Base-by-base conservation (phyloP, 257 asterid genomes). In the Osmanthus fragrans region DNA sequence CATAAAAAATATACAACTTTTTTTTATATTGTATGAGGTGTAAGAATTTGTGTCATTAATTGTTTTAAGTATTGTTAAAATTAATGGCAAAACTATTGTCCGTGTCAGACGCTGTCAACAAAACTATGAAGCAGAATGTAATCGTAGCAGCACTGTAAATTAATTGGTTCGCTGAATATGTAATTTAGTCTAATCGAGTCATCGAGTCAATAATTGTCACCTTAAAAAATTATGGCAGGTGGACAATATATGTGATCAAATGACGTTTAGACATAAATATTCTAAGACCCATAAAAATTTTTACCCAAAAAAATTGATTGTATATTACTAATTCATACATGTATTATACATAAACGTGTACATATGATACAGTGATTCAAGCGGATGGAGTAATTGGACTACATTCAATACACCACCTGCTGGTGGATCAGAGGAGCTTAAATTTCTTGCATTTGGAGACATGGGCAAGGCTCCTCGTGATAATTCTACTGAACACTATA, bases 401-500 rank as follows among this genome's bases (percentile, higher is more conserved):
- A 86, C 56, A 21, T 91, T 90, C 64, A 91, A 42, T 81, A 92
- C 98, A 21, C 91, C 97, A 56, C 89, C 97, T 1, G 90, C 91
- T 15, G 89, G 87, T 2, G 98, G 97, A 79, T 74, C 92, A n/a
- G 71, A 86, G 60, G 93, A 86, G 63, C 79, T 94, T 25, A 83
- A 51, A 42, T 89, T 92, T 74, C 80, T 92, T 77, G 91, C 97
- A 63, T 94, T 74, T 78, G 98, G 97, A 30, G 98, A 94, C 42
- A 94, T 94, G 98, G 98, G 98, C 19, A 94, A 92, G 80, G 87
- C 97, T 23, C 97, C 98, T 29, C 92, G 88, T 12, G 98, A 94
- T 85, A 71, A 82, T 54, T 90, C 98, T 12, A 58, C 45, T 0
- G 98, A 94, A 78, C 98, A 94, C 83, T 94, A 79, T 79, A 92